Evolutionary conservation across 2,329 filamentous ascomycete genomes (phyloP), one percentile per base, ranked within the genome.

Genomic region (Amesomyces nigricolor): DNA sequence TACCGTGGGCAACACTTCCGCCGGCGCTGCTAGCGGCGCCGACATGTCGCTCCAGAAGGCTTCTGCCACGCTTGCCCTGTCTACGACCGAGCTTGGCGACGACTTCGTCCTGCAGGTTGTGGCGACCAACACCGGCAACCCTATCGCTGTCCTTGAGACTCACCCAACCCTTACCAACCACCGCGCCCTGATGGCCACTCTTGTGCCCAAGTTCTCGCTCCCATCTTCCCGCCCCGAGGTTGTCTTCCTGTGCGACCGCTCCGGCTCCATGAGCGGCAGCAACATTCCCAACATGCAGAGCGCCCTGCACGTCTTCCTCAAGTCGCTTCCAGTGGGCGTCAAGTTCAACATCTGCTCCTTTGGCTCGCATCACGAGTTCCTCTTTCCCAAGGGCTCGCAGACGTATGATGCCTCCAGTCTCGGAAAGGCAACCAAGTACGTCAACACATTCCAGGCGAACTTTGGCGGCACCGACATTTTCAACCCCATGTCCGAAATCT

Each of bases 321-420:
- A 85, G 65, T 86, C 82, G 0, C 71, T 88, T 2, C 83, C 83
- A 0, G 62, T 83, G 1, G 82, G 83, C 5, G 73, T 80, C 58
- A 81, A 81, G 63, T 88, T 88, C 74, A 88, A 89, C 64, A 84
- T 88, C 52, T 85, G 81, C 65, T 85, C 82, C 4, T 88, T 89
- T 51, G 85, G 85, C 11, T 73, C 67, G 1, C 38, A 6, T 0
- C 70, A 74, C 57, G 58, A 63, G 1, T 79, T 80, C 50, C 67
- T 83, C 6, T 83, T 66, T 22, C 16, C 75, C 72, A 47, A 67
- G 0, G 70, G 72, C 29, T 81, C 79, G 2, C 67, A 70, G 47
- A 67, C 68, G 0, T 83, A 81, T 56, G 71, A 69, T 53, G 70
- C 75, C 22, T 67, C 72, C 0, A 75, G 67, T 0, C 65, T 82